Conservation (phyloP, 2,329 filamentous ascomycete genomes). For the Huntiella abstrusa region DNA sequence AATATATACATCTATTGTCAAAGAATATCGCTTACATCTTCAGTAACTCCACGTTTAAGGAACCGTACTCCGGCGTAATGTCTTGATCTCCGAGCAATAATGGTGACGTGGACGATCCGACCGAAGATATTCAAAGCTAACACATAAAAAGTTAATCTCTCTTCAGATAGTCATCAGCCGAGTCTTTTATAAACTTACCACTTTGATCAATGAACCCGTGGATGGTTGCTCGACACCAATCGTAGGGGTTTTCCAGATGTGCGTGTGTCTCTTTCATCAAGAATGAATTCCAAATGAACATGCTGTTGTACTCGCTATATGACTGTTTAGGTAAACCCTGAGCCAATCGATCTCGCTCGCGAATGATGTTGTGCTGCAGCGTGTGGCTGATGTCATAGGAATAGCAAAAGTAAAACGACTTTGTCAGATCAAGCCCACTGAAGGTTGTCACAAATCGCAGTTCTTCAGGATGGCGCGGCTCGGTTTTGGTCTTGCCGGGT, state of each 20-base stretch:
- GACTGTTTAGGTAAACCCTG: slow-evolving; percentile 17
- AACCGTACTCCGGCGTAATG: slow-evolving; percentile 91
- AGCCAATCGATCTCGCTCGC: slow-evolving; percentile 53
- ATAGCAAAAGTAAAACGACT: slow-evolving; percentile 96
- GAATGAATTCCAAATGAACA: slow-evolving; percentile 98
- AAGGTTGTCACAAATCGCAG: slow-evolving; percentile 74
- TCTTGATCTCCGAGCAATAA: slow-evolving; percentile 80
- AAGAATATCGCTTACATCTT: slow-evolving; percentile 30
- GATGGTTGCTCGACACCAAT: slow-evolving; percentile 92
- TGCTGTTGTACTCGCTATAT: slow-evolving; percentile 43
- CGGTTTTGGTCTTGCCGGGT: slow-evolving; percentile 55
- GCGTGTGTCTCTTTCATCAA: slow-evolving; percentile 56
- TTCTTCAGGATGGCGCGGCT: slow-evolving; percentile 69
- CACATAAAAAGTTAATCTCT: slow-evolving; percentile 74
- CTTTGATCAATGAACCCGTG: slow-evolving; percentile 94
- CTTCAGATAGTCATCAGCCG: neutral
- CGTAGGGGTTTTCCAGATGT: slow-evolving; percentile 61
- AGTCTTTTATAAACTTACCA: slow-evolving; percentile 19
- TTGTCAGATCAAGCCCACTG: slow-evolving; percentile 73
- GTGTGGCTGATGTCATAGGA: slow-evolving; percentile 91
- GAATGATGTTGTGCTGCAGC: slow-evolving; percentile 76
- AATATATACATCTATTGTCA: neutral
- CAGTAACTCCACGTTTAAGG: slow-evolving; percentile 84
- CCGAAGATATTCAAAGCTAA: slow-evolving; percentile 57
- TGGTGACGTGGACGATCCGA: slow-evolving; percentile 72